Evolutionary conservation across 2,329 filamentous ascomycete genomes (phyloP).

Genomic region (Trichoderma guizhouense): DNA sequence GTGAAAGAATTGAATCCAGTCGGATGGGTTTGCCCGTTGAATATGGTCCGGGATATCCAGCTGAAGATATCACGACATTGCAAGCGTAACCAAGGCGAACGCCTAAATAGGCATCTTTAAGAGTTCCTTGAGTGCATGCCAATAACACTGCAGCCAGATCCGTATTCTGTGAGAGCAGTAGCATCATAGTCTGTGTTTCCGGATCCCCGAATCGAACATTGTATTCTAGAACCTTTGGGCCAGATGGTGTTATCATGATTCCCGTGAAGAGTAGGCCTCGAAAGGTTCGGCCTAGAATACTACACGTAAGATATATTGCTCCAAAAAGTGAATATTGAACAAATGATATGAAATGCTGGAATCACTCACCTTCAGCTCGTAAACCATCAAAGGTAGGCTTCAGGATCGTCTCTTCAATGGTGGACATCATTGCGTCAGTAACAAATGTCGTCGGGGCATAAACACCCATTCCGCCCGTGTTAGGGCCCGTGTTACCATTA

Average conservation of each 20-base stretch:
- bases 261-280: not conserved
- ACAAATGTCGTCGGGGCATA: not conserved
- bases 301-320: no score
- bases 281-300: not conserved
- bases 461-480: not conserved
- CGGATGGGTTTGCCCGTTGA: not conserved
- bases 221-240: not conserved
- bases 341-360: not conserved
- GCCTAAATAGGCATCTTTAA: not conserved
- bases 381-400: not conserved
- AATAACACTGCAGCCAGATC: not conserved
- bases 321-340: not conserved
- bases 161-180: not conserved
- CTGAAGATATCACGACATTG: not conserved
- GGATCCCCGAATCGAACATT: not conserved
- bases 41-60: not conserved
- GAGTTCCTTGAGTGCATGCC: not conserved
- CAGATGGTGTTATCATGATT: not conserved
- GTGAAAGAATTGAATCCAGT: not conserved
- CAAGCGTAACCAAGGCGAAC: not conserved
- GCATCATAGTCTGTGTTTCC: not conserved
- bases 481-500: not conserved
- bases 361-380: not conserved
- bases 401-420: not conserved
- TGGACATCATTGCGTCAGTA: not conserved